Percentiles rank a stretch among this genome's conserved stretches.
phyloP scores from a whole-genome alignment of 805 yeast genomes.

The Zygotorulaspora chibaensis region DNA sequence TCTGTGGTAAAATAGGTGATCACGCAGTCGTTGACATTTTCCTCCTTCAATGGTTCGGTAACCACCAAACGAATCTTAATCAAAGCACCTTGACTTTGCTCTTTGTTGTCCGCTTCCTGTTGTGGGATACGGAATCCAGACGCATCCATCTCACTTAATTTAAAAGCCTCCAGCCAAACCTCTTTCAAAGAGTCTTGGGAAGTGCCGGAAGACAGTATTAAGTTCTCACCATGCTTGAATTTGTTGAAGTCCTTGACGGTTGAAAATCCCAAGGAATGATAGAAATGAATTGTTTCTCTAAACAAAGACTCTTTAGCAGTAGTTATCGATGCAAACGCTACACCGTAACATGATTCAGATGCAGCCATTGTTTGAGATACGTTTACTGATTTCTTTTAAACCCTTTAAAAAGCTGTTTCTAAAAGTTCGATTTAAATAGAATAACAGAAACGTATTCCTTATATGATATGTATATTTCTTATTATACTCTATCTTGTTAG shows the following conservation, averaged over 20 bases:
- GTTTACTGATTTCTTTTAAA: background rate
- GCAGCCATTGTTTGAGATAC: slow-evolving; percentile 14
- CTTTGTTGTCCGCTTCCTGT: slow-evolving; percentile 40
- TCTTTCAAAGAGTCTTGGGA: slow-evolving; percentile 65
- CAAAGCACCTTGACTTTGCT: slow-evolving; percentile 44
- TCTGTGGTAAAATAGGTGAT: slow-evolving; percentile 42
- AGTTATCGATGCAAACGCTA: slow-evolving; percentile 59
- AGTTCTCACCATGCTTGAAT: slow-evolving; percentile 35
- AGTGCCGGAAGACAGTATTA: slow-evolving; percentile 45
- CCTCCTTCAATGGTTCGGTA: slow-evolving; percentile 34
- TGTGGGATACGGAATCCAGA: slow-evolving; percentile 56
- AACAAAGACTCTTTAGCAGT: slow-evolving; percentile 48
- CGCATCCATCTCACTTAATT: slow-evolving; percentile 52
- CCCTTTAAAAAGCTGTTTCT: background rate
- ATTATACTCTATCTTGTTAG: background rate
- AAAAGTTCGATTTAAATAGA: background rate
- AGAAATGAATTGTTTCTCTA: slow-evolving; percentile 49
- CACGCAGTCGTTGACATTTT: slow-evolving; percentile 16
- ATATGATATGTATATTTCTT: background rate
- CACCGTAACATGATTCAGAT: slow-evolving; percentile 35
- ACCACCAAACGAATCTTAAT: slow-evolving; percentile 45
- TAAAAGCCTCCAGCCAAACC: slow-evolving; percentile 69
- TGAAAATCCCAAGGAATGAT: slow-evolving; percentile 56
- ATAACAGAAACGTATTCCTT: slow-evolving; percentile 2
- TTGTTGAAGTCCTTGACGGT: slow-evolving; percentile 58